A percentile compares a stretch with the other conserved stretches of the same genome.
These are phyloP conservation scores for Picea sitchensis DNA, from an alignment of 75 land plant genomes.

Conservation along the genomic window DNA sequence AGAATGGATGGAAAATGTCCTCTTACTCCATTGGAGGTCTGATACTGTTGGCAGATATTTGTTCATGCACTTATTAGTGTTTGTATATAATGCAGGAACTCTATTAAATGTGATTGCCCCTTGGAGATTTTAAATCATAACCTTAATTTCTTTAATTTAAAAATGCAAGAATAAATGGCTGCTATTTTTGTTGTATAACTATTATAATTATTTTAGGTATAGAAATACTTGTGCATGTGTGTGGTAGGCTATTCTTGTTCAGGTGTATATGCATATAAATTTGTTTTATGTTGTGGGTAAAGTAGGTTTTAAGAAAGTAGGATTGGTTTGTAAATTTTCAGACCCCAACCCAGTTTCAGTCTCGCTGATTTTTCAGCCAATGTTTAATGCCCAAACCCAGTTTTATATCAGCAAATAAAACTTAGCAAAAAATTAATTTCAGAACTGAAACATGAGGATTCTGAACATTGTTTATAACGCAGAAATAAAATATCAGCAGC, in stretches of 20 bases:
- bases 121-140: slow-evolving; percentile 9
- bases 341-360: no score
- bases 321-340: no score
- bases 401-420: no score
- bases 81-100: neutral
- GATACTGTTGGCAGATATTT: neutral
- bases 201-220: neutral
- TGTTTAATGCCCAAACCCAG: no score
- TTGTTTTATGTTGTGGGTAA: no score
- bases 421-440: no score
- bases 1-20: slow-evolving; percentile 83
- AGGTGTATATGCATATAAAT: no score
- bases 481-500: no score
- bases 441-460: no score
- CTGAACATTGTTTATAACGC: no score
- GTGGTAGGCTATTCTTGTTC: neutral
- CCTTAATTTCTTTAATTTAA: neutral
- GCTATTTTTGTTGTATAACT: neutral
- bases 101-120: neutral
- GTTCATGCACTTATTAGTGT: neutral
- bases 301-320: no score
- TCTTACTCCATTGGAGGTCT: slow-evolving; percentile 82
- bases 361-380: no score
- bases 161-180: neutral
- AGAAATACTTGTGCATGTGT: neutral